Conservation (phyloP, 768 basidiomycete genomes). For the Tricholoma sp. region DNA sequence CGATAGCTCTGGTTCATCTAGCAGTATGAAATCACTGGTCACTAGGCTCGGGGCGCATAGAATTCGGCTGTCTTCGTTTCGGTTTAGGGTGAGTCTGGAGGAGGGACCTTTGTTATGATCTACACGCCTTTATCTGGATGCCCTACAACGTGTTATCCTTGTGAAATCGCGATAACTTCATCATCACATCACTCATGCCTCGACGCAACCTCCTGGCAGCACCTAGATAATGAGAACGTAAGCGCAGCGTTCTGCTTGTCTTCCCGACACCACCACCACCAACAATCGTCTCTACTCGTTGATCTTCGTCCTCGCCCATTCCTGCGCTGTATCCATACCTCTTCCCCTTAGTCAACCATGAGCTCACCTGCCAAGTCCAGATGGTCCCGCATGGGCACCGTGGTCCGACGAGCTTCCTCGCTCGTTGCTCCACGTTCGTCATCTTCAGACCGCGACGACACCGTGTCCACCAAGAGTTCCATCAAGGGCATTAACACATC, state of each 20-base stretch:
- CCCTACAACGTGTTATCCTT: background rate
- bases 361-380: slow-evolving; percentile 35
- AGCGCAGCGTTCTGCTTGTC: slow-evolving; percentile 14
- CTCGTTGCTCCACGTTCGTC: slow-evolving; percentile 33
- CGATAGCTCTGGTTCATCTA: background rate
- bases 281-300: slow-evolving; percentile 6
- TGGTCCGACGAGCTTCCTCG: slow-evolving; percentile 58
- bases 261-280: slow-evolving; percentile 1
- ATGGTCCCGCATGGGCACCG: slow-evolving; percentile 57
- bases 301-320: slow-evolving; percentile 9
- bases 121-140: background rate
- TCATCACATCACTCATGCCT: slow-evolving; percentile 23
- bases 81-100: background rate
- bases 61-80: background rate
- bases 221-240: slow-evolving; percentile 30
- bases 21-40: background rate
- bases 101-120: background rate
- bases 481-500: slow-evolving; percentile 18
- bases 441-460: slow-evolving; percentile 20
- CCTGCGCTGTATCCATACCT: slow-evolving; percentile 3
- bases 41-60: background rate
- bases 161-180: background rate
- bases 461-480: slow-evolving; percentile 22
- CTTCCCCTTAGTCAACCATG: slow-evolving; percentile 18
- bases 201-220: slow-evolving; percentile 40